Base-by-base conservation (phyloP, 352 stramenopile genomes). In the Phytophthora tentaculata region DNA sequence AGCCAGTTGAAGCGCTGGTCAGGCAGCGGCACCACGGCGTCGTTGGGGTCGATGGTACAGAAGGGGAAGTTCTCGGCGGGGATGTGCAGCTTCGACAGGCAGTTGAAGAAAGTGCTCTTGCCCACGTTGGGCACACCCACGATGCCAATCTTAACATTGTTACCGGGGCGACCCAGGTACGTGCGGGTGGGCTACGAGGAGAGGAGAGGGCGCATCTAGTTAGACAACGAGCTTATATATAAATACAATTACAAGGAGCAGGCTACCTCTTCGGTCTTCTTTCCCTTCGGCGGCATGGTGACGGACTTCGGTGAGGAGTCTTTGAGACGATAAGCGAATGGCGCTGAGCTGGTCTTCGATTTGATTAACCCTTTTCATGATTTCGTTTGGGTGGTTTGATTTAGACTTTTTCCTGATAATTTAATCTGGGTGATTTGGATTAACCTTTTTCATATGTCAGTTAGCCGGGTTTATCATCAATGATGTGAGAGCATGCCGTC, bases 51-150 rank as follows among this genome's bases (percentile, higher is more conserved):
- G 75, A 99, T 99, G 50, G 98, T 99, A 79, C 97, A 99, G 77
- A 99, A 99, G 43, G 96, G 96, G 73, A 95, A 97, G 86, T 98
- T 97, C 75, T 97, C 91, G 39, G 89, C 86, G 3, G 91, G 81
- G 57, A 97, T 97, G 70, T 97, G 95, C 51, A 97, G 81, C 83
- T 98, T 97, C 24, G 91, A 97, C 63, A 99, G 71, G 29, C 96
- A 98, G 90, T 99, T 99, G 88, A 99, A 99, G 48, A 99, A 94
- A 20, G 97, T 99, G 23, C 87, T 98, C 83, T 99, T 99, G 72
- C 98, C 98, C 28, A 99, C 98, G 83, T 99, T 99, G 17, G 98
- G 98, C n/a, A 99, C 78, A 41, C 97, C 97, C 54, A 99, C 98
- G 61, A 99, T 99, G 47, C 97, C 97, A 62, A 98, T 99, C 83